These are phyloP conservation scores for Apiospora saccharicola DNA, from an alignment of 2,329 filamentous ascomycete genomes.

Conservation along the genomic window DNA sequence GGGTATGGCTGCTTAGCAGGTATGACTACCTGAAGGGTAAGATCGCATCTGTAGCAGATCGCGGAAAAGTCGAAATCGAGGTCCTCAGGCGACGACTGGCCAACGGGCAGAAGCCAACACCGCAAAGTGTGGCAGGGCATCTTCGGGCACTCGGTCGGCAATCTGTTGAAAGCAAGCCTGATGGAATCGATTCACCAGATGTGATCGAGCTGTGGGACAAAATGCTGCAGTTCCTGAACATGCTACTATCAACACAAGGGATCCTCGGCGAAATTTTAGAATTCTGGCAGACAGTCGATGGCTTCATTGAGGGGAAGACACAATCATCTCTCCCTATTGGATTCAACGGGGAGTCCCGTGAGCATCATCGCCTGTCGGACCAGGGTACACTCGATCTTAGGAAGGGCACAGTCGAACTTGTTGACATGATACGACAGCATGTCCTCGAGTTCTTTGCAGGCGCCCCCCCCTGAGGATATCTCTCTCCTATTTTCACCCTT, in stretches of 20 bases:
- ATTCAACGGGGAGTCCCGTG: constrained; percentile 80
- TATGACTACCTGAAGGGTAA: constrained; percentile 90
- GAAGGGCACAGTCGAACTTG: constrained; percentile 81
- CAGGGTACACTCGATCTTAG: constrained; percentile 76
- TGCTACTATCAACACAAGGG: constrained; percentile 79
- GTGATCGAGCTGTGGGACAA: constrained; percentile 95
- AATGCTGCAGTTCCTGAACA: constrained; percentile 75
- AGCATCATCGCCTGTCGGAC: constrained; percentile 80
- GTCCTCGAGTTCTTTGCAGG: constrained; percentile 85
- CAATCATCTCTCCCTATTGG: constrained; percentile 82
- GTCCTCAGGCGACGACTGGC: constrained; percentile 84
- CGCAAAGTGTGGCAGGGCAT: constrained; percentile 75
- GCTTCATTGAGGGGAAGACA: constrained; percentile 86
- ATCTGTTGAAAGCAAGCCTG: constrained; percentile 64
- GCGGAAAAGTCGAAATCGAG: constrained; percentile 92
- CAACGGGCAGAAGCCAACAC: constrained; percentile 73
- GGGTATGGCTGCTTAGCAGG: constrained; percentile 90
- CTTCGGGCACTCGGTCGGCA: constrained; percentile 77
- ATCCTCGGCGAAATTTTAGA: constrained; percentile 89
- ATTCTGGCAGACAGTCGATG: constrained; percentile 91
- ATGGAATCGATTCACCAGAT: constrained; percentile 78
- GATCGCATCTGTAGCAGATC: constrained; percentile 80
- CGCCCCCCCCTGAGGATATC: constrained; percentile 87
- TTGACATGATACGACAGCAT: constrained; percentile 81
- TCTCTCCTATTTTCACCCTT: constrained; percentile 86